Evolutionary conservation across 768 basidiomycete genomes (phyloP), one percentile per base, ranked within the genome.

Genomic region (Agrocybe pediades): DNA sequence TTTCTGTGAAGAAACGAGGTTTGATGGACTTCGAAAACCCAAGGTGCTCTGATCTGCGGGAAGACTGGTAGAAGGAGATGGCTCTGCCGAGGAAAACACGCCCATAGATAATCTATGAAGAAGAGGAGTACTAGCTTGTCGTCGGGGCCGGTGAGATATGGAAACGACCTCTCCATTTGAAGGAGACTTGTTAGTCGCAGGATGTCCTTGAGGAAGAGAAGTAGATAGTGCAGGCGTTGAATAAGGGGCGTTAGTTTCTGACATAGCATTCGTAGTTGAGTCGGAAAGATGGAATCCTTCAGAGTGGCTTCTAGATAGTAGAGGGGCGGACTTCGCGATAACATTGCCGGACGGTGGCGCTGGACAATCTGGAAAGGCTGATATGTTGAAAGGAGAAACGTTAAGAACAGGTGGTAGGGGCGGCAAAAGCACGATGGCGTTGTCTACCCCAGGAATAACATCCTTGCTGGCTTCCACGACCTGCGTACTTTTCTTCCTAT

Each of bases 91-190:
- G 8, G 80, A 76, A 53, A 89, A 85, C 33, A 88, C 68, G 59
- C 82, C 85, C 56, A 88, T 69, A 8, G 88, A 90, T 57, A 90
- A 68, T 40, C 89, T 83, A 64, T 85, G 86, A 33, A 90, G 65
- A 47, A 89, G 70, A 17, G 87, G 85, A 3, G 89, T 86, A 56
- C 86, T 89, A 19, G 88, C 87, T 27, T 82, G 73, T 17, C 71
- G 71, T n/a, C 77, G 75, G 19, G 68, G 68, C 53, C 71, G 57
- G 48, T 24, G 25, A 49, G 48, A 41, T 20, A 23, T 6, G 2
- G 44, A 40, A 17, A 27, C 26, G 15, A 42, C 16, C 13, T 24
- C 19, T 24, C 49, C 55, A 11, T 52, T 53, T 8, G 42, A 46
- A 11, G 25, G 29, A 6, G 19, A 15, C n/a, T 26, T 43, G 41